These are phyloP conservation scores for Carex scoparia DNA, from an alignment of 176 grass and related monocot genomes.

Conservation along the genomic window DNA sequence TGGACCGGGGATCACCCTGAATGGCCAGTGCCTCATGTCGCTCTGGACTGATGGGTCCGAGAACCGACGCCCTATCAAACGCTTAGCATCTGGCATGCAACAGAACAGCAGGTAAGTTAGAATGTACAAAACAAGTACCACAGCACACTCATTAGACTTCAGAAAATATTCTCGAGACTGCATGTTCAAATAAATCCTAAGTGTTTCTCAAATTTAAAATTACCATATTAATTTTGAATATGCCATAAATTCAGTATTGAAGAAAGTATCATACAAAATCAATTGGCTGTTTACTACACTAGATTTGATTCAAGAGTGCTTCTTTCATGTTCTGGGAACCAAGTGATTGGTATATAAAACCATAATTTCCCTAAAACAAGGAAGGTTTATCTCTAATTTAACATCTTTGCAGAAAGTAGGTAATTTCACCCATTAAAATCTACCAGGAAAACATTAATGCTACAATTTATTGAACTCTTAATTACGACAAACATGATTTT, in stretches of 20 bases:
- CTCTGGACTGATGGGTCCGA: constrained; percentile 62
- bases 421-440: neutral
- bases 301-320: neutral
- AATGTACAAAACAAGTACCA: neutral
- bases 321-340: neutral
- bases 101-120: neutral
- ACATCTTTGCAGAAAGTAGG: neutral
- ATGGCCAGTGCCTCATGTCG: constrained; percentile 89
- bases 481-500: neutral
- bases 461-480: too few relatives aligned
- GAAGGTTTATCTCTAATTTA: neutral
- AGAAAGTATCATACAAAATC: neutral
- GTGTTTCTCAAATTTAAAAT: neutral
- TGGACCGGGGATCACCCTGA: constrained; percentile 72
- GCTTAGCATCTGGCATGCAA: constrained; percentile 60
- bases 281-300: neutral
- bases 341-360: neutral
- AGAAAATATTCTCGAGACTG: neutral
- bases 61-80: constrained; percentile 72
- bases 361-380: neutral
- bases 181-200: neutral
- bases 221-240: neutral
- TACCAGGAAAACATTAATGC: too few relatives aligned
- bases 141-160: neutral
- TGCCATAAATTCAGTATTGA: neutral